These are phyloP conservation scores for Conticribra weissflogii DNA, from an alignment of 108 stramenopile species.

Conservation along the genomic window DNA sequence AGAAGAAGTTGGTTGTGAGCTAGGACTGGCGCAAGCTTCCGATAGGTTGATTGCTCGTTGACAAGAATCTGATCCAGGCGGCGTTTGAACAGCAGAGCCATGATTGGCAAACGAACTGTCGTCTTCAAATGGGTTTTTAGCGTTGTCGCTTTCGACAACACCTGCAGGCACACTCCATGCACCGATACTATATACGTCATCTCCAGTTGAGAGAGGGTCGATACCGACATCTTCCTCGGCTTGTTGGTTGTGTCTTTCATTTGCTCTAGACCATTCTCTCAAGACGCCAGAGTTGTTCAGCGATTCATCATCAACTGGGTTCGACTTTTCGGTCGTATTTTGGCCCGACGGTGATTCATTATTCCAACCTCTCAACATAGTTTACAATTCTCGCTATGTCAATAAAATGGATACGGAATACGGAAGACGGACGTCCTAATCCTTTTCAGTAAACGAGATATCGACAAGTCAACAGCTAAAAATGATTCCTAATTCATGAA, in stretches of 20 bases:
- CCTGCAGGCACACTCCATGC: constrained; percentile 34
- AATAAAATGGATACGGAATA: too few species aligned
- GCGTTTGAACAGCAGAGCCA: not conserved
- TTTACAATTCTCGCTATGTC: too few species aligned
- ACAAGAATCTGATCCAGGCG: constrained; percentile 7
- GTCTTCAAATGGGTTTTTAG: constrained; percentile 20
- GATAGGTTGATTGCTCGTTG: constrained; percentile 13
- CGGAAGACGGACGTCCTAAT: too few species aligned
- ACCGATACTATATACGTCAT: constrained; percentile 23
- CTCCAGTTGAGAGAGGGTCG: constrained; percentile 62
- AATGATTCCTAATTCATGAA: too few species aligned
- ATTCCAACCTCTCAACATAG: constrained; percentile 19
- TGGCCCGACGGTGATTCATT: not conserved
- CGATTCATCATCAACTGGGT: not conserved
- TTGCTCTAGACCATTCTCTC: constrained; percentile 19
- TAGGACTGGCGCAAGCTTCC: constrained; percentile 1
- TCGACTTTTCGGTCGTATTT: not conserved
- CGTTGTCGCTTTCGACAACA: constrained; percentile 16
- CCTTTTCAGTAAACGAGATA: too few species aligned
- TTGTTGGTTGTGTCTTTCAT: constrained; percentile 19
- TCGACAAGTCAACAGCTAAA: too few species aligned
- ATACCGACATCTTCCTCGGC: constrained; percentile 42
- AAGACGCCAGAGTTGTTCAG: constrained; percentile 3
- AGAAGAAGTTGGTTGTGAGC: constrained; percentile 1
- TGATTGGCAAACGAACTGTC: constrained; percentile 15